Base-by-base conservation (phyloP, 495 filamentous ascomycete species). In the Amorphotheca resinae region DNA sequence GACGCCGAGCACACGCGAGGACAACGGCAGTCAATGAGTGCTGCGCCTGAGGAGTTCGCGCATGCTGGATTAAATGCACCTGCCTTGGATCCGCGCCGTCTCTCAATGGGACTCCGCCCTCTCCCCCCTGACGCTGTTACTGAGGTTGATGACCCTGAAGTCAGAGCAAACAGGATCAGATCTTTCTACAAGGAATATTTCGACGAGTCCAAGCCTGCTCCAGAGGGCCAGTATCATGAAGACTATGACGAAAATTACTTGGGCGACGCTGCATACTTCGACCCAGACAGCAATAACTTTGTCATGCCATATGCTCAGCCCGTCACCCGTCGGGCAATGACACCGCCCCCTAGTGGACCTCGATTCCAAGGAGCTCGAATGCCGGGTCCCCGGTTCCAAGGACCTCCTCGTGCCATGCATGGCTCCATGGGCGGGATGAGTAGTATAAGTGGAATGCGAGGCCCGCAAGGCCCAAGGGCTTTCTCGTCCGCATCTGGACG, bases 151-250 rank as follows among this genome's bases (percentile, higher is more conserved):
- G 84, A 93, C 56, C 84, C 91, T 2, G 91, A 96, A 64, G 77
- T 89, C 62, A 77, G 91, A 58, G 91, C 91, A 47, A 95, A 94
- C 64, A 76, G 93, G 17, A 96, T 98, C 50, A 77, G 91, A 51
- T 96, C 93, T 18, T 98, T 98, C 66, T 98, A 98, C 66, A 95
- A 95, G 60, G 91, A 96, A 61, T 96, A 96, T 61, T 98, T 98
- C 48, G 91, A 98, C 41, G 88, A 94, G 18, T 78, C 73, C 15
- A 84, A 81, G 57, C 68, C 58, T 20, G 61, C 48, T 41, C 31
- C 50, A 38, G 63, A 68, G 23, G 59, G 52, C 9, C 62, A 69
- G 51, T 82, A 86, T 55, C 79, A 80, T 44, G 77, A 85, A 50
- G 80, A 85, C 51, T 79, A 79, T 52, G 76, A 78, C 36, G 51